Conservation (phyloP, 768 basidiomycete genomes). For the Boletus vermiculosoides region DNA sequence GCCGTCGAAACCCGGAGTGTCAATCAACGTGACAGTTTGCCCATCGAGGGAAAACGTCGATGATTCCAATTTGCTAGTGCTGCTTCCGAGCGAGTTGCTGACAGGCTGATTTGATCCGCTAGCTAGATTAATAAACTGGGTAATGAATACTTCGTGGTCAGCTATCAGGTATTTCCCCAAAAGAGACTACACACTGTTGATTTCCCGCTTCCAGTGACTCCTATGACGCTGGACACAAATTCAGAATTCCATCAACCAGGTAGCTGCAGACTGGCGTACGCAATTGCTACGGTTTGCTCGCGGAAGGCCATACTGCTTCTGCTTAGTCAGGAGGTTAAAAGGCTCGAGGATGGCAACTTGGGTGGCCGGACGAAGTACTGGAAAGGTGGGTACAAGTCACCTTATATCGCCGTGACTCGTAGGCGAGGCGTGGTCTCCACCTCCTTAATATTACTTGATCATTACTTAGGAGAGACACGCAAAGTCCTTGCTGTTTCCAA, state of each 20-base stretch:
- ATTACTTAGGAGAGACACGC: slow-evolving; percentile 17
- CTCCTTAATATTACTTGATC: not conserved
- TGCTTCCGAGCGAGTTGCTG: slow-evolving; percentile 41
- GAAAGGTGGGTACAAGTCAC: not conserved
- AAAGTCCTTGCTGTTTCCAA: slow-evolving; percentile 14
- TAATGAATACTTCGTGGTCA: slow-evolving; percentile 2
- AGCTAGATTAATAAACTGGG: slow-evolving; percentile 48
- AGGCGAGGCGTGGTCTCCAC: slow-evolving; percentile 9
- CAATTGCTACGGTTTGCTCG: slow-evolving; percentile 24
- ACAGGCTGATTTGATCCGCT: slow-evolving; percentile 47
- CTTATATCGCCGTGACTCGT: slow-evolving; percentile 19
- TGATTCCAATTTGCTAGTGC: slow-evolving; percentile 42
- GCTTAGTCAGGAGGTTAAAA: not conserved
- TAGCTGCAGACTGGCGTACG: slow-evolving; percentile 17
- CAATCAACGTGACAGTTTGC: slow-evolving; percentile 45
- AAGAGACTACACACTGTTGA: slow-evolving; percentile 25
- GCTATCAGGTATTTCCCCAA: not conserved
- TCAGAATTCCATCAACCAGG: slow-evolving; percentile 3
- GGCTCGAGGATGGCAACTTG: not conserved
- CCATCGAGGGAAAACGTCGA: slow-evolving; percentile 45
- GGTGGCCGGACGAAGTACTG: not conserved
- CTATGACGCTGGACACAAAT: slow-evolving; percentile 29
- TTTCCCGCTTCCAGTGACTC: slow-evolving; percentile 32
- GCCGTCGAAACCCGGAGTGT: slow-evolving; percentile 62
- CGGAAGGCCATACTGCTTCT: slow-evolving; percentile 12